Percentiles rank a stretch among this genome's conserved stretches.
phyloP scores from a whole-genome alignment of 2,329 filamentous ascomycete species.

The Nemania bipapillata region DNA sequence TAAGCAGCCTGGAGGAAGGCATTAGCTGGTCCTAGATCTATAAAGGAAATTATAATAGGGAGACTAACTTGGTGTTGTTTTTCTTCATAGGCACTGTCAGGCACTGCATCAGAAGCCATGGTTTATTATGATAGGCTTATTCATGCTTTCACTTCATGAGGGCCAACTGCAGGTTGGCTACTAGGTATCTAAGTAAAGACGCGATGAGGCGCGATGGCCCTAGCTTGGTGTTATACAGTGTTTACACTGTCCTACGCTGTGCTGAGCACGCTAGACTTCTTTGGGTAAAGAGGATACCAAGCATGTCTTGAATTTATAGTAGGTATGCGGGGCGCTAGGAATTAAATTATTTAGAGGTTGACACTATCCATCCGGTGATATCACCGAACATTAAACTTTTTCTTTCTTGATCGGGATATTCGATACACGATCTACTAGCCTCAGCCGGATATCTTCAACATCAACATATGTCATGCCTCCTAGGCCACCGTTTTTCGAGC shows the following conservation, averaged over 20 bases:
- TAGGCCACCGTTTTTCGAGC: conserved; percentile 43
- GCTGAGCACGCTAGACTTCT: too few species aligned
- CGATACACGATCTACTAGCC: conserved; percentile 14
- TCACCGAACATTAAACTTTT: conserved; percentile 28
- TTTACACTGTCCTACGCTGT: too few species aligned
- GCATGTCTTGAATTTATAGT: neutral
- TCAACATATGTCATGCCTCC: conserved; percentile 46
- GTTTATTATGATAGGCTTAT: neutral
- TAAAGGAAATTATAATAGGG: neutral
- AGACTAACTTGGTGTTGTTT: conserved; percentile 49
- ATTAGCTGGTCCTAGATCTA: conserved; percentile 33
- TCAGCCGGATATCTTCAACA: conserved; percentile 2
- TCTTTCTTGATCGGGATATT: neutral
- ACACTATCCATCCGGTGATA: conserved; percentile 17
- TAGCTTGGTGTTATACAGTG: neutral
- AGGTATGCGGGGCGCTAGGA: neutral
- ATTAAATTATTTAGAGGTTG: neutral
- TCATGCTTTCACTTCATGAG: neutral
- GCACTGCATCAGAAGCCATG: conserved; percentile 45
- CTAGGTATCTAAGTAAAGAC: conserved; percentile 4
- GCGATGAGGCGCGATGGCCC: conserved; percentile 20
- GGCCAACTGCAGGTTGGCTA: neutral
- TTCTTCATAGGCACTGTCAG: conserved; percentile 45
- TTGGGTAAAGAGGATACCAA: neutral
- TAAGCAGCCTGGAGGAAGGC: conserved; percentile 64